Base-by-base conservation (phyloP, 306 rosid genomes). In the Biancaea sappan region DNA sequence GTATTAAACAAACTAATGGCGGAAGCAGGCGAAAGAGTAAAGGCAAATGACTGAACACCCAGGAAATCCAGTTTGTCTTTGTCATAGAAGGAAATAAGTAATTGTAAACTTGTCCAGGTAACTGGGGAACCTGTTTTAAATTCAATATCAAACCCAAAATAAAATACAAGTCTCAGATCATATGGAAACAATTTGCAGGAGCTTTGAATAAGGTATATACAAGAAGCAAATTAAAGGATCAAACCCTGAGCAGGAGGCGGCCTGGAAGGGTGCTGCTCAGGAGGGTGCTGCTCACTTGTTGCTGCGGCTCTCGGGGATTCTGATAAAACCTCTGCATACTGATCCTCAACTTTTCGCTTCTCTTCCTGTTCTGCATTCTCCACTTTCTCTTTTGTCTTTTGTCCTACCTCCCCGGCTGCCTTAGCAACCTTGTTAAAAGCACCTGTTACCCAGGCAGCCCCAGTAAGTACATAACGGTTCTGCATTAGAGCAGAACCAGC, bases 391-490 rank as follows among this genome's bases (percentile, higher is more conserved):
- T 73, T 91, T 32, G 98, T 90, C 83, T 88, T 91, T 81, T 90
- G 94, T 47, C 97, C 90, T 51, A 92, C 98, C 31, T 94, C 98
- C 71, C 85, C 96, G 12, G 97, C 98, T n/a, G 97, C 98, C 82
- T 91, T 90, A 24, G 97, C 81, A 58, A 94, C 97, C 88, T 71
- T 88, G 40, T 37, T 91, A 77, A 94, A 90, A 53, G 97, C 89
- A 67, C 91, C 96, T 0, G 97, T 79, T 28, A 94, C 95, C 98
- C 97, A 94, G 29, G 96, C 58, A 22, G 98, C 81, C 32, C 97
- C 87, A 0, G 92, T 90, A 66, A 88, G 82, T 21, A 94, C 73
- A 22, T 87, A 91, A 40, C 96, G 87, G 72, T 94, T 94, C 83
- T 91, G 88, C 98, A 94, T 94, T 32, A 94, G 73, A 69, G 98